These are phyloP conservation scores for Populus davidiana DNA, from an alignment of 345 rosid genomes.

Conservation along the genomic window DNA sequence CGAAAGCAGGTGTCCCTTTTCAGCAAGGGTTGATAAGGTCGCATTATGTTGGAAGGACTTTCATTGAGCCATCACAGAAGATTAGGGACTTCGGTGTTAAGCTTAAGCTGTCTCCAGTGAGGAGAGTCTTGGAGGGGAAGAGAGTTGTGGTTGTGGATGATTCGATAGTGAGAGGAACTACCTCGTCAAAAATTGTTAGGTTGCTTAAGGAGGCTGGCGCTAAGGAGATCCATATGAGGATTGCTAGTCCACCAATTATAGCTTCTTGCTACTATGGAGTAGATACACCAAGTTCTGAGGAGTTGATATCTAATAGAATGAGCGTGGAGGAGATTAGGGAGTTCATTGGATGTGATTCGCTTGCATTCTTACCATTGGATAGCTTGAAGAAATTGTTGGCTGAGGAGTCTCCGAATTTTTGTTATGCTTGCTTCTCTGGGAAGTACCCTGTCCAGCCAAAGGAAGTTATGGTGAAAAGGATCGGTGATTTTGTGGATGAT, in stretches of 20 bases:
- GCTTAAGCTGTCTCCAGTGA: slow-evolving; percentile 86
- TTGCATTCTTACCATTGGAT: slow-evolving; percentile 65
- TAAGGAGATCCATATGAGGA: slow-evolving; percentile 94
- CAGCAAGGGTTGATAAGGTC: slow-evolving; percentile 90
- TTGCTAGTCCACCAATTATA: slow-evolving; percentile 86
- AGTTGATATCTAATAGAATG: slow-evolving; percentile 85
- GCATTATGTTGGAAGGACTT: slow-evolving; percentile 92
- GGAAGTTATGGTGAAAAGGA: slow-evolving; percentile 72
- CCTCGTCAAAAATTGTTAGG: slow-evolving; percentile 84
- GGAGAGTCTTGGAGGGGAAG: slow-evolving; percentile 80
- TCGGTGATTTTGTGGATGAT: slow-evolving; percentile 85
- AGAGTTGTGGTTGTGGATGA: slow-evolving; percentile 94
- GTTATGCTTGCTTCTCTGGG: slow-evolving; percentile 95
- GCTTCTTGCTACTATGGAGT: slow-evolving; percentile 95
- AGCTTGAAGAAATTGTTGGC: slow-evolving; percentile 62
- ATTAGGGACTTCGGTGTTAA: slow-evolving; percentile 96
- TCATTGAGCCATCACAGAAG: slow-evolving; percentile 89
- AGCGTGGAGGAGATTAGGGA: slow-evolving; percentile 72
- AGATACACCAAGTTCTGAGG: slow-evolving; percentile 88
- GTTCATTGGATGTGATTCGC: slow-evolving; percentile 75
- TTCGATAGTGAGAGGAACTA: slow-evolving; percentile 90
- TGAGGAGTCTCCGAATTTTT: slow-evolving; percentile 49
- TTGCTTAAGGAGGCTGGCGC: slow-evolving; percentile 87
- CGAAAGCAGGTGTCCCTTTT: slow-evolving; percentile 77
- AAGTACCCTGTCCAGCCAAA: slow-evolving; percentile 75